Conservation (phyloP, 306 rosid genomes). For the Lupinus albus region DNA sequence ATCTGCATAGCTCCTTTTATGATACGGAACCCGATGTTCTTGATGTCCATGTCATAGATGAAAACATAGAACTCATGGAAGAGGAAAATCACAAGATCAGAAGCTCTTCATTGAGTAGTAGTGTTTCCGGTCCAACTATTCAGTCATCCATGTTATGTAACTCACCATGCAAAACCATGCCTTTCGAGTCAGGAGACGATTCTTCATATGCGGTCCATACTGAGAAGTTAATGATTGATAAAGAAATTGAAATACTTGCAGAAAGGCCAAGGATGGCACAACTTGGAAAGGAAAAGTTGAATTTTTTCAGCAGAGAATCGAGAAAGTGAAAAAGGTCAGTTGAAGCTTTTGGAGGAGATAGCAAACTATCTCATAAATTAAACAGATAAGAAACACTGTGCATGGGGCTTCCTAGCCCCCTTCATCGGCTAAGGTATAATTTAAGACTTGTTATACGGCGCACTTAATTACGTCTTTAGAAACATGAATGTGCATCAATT, state of each 20-base stretch:
- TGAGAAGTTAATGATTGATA: conserved; percentile 51
- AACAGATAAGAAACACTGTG: conserved; percentile 44
- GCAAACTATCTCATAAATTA: conserved; percentile 41
- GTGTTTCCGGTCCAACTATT: conserved; percentile 25
- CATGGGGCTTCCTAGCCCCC: conserved; percentile 50
- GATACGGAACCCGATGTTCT: conserved; percentile 62
- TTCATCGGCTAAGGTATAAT: conserved; percentile 56
- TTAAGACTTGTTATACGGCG: conserved; percentile 2
- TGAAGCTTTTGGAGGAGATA: conserved; percentile 56
- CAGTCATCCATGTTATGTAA: conserved; percentile 11
- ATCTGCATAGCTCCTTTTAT: conserved; percentile 33
- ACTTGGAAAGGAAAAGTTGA: conserved; percentile 45
- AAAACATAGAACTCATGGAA: conserved; percentile 47
- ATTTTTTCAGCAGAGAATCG: conserved; percentile 43
- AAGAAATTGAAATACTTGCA: conserved; percentile 50
- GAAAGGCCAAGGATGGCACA: conserved; percentile 52
- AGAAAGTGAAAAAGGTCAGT: conserved; percentile 41
- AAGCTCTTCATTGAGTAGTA: conserved; percentile 36
- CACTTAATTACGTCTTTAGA: conserved; percentile 31
- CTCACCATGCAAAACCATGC: conserved; percentile 34
- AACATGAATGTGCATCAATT: conserved; percentile 20
- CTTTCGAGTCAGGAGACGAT: conserved; percentile 38
- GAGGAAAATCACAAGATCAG: conserved; percentile 42
- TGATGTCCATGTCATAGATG: conserved; percentile 71
- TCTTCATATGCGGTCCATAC: conserved; percentile 42